These are phyloP conservation scores for Boletales sp. DNA, from an alignment of 768 basidiomycete species.

Conservation along the genomic window DNA sequence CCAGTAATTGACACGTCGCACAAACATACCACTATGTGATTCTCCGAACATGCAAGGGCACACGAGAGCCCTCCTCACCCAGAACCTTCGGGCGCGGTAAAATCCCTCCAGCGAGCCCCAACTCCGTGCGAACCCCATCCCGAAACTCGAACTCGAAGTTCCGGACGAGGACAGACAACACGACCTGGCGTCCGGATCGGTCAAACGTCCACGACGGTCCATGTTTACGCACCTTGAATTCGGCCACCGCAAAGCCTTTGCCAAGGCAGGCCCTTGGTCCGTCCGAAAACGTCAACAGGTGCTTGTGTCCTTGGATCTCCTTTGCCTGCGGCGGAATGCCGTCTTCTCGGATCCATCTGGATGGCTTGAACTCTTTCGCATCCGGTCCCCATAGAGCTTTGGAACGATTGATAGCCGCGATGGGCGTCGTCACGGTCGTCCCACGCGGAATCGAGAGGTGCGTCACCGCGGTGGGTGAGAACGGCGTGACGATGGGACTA, in stretches of 20 bases:
- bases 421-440: conserved; percentile 41
- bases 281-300: conserved; percentile 28
- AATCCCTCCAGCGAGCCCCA: conserved; percentile 2
- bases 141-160: conserved; percentile 33
- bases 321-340: conserved; percentile 31
- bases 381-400: conserved; percentile 58
- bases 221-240: conserved; percentile 19
- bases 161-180: conserved; percentile 29
- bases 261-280: conserved; percentile 29
- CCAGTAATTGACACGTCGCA: too few species aligned
- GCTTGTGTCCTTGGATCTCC: conserved; percentile 24
- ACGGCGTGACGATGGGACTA: conserved; percentile 37
- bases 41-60: conserved; percentile 10
- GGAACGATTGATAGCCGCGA: conserved; percentile 47
- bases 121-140: conserved; percentile 36
- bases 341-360: conserved; percentile 51
- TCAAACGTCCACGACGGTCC: too few species aligned
- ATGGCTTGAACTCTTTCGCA: conserved; percentile 55
- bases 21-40: not conserved
- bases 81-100: conserved; percentile 35
- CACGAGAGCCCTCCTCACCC: conserved; percentile 10
- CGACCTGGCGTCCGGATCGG: not conserved
- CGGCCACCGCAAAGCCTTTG: conserved; percentile 25
- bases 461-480: conserved; percentile 34
- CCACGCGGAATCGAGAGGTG: conserved; percentile 46